Evolutionary conservation across 768 basidiomycete genomes (phyloP), one percentile per base, ranked within the genome.

Genomic region (Suillus bovinus): DNA sequence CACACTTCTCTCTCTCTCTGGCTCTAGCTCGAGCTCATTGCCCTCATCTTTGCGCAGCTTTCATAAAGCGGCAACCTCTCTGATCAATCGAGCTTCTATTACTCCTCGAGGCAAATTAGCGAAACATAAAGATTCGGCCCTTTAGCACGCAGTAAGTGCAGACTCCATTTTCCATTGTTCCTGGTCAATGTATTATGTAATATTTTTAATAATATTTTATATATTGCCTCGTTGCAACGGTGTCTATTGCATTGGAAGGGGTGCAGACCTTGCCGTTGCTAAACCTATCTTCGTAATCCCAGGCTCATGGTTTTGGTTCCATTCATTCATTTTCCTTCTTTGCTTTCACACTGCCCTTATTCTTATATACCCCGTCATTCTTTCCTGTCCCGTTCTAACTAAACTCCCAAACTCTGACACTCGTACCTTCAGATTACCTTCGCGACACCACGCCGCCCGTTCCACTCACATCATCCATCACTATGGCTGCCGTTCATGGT

Each of bases 71-170:
- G 69, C 66, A 71, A 71, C 67, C 66, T 70, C 64, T 58, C 64
- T 60, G 58, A 41, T 47, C 38, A 38, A 39, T 39, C 20, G 38
- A 11, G 57, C 67, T 73, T 74, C 65, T 71, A 58, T 29, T 68
- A 66, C 69, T 70, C 72, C 72, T 74, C 74, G 71, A 74, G 72
- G 72, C 62, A 61, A 61, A 47, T 66, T 75, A 74, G 72, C 72
- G 72, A 75, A 52, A 62, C 69, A 68, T 66, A 64, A 58, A 61
- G 60, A 63, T 61, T 61, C 62, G 53, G 64, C 16, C 17, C 17
- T 39, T 16, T 16, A 39, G 41, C 41, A 42, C 20, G 41, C 20
- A 34, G 33, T 34, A 10, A 34, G 33, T 34, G 33, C 33, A 42
- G 41, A 42, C 41, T 10, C 33, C 33, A 5, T 7, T n/a, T n/a